These are phyloP conservation scores for Ricinus communis DNA, from an alignment of 345 rosid genomes.

Conservation along the genomic window DNA sequence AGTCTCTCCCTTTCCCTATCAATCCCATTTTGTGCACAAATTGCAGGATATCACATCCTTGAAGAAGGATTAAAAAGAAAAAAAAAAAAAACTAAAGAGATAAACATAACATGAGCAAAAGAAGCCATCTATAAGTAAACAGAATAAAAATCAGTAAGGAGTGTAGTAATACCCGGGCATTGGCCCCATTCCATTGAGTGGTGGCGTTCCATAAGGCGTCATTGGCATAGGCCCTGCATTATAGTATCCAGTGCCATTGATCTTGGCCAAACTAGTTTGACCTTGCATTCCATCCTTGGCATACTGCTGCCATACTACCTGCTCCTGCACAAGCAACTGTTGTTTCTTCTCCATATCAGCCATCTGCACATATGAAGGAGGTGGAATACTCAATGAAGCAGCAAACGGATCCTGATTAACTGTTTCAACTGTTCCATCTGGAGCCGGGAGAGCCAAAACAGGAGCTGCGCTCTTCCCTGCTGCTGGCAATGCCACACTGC, in stretches of 20 bases:
- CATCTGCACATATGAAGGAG: conserved; percentile 71
- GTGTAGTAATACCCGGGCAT: conserved; percentile 50
- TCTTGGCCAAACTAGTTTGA: conserved; percentile 53
- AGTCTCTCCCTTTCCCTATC: conserved; percentile 13
- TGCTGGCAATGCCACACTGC: conserved; percentile 71
- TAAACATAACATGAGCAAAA: conserved; percentile 30
- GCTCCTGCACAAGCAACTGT: conserved; percentile 61
- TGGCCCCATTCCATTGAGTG: conserved; percentile 46
- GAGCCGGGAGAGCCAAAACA: conserved; percentile 74
- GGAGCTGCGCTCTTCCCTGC: conserved; percentile 51
- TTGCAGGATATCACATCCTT: conserved; percentile 29
- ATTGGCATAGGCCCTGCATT: conserved; percentile 32
- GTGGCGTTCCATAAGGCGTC: conserved; percentile 65
- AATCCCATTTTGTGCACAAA: conserved; percentile 27
- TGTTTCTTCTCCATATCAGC: conserved; percentile 77
- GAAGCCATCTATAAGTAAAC: conserved; percentile 25
- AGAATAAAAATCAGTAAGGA: conserved; percentile 31
- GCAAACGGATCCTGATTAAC: conserved; percentile 58
- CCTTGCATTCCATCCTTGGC: conserved; percentile 78
- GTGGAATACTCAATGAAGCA: conserved; percentile 57
- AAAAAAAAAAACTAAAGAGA: conserved; percentile 16
- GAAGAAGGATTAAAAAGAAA: conserved; percentile 1
- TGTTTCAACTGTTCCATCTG: conserved; percentile 51
- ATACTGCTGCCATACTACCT: conserved; percentile 64
- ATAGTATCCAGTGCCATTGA: conserved; percentile 42